Base-by-base conservation (phyloP, 441 rosid species). In the Gossypium davidsonii region DNA sequence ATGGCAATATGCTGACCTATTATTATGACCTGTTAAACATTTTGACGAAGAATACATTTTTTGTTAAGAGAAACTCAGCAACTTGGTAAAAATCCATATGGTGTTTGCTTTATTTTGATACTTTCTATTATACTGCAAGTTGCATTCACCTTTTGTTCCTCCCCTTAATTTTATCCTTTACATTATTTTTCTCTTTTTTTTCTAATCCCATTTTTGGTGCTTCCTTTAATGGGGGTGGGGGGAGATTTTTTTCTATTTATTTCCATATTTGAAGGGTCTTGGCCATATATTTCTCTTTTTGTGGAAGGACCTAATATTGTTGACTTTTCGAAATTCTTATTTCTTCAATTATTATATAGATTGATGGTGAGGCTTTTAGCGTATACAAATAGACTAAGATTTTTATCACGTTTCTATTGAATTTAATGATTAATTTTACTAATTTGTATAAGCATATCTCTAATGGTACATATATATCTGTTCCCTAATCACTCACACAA, bases 1-100 rank as follows among this genome's bases (percentile, higher is more conserved):
- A 72, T 80, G 78, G 78, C 73, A 83, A 73, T 39, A 51, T 14
- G 51, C 74, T 55, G 70, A 78, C 76, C 70, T 77, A 63, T 53
- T 55, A 20, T 65, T 56, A 52, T 74, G 64, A 25, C 67, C 51
- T 76, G 70, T 23, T 31, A 11, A 65, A 11, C 18, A 42, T 72
- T 62, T 70, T 79, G 70, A 53, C 79, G 74, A 80, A 67, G 42
- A 72, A 69, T 56, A 49, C 72, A 53, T 46, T 70, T 76, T 37
- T 77, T 74, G 65, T 74, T 63, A 20, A 75, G 37, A 73, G 78
- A 78, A 78, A 62, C 61, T 67, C 74, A 18, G 77, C 70, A 77
- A 77, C 73, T 60, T 67, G 66, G 73, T 10, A 67, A 70, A 69
- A 6, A 75, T 78, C n/a, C 49, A 62, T 59, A 62, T 70, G 57